Percentiles rank a stretch among this genome's conserved stretches.
phyloP scores from a whole-genome alignment of 305 asterid species.

The Solanum hybrid region DNA sequence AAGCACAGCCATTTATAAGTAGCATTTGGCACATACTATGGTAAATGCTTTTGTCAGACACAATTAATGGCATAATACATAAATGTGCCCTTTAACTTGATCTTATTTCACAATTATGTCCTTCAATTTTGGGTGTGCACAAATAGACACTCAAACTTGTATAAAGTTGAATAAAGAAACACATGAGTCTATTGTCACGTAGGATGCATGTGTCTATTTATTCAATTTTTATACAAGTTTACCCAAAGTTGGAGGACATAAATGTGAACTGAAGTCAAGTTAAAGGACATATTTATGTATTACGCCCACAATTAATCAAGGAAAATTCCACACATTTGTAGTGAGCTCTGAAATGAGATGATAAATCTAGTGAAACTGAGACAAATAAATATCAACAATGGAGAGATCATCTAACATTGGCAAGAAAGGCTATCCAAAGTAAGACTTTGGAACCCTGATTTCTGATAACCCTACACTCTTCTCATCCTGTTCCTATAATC shows the following conservation, averaged over 20 bases:
- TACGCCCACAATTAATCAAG: not conserved
- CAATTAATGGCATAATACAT: not conserved
- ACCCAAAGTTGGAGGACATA: not conserved
- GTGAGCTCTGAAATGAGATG: not conserved
- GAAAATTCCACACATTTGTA: not conserved
- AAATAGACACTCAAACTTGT: not conserved
- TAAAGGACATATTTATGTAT: not conserved
- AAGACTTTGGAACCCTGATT: not conserved
- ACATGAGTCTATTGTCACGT: no score
- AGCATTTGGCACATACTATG: not conserved
- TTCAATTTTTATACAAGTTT: not conserved
- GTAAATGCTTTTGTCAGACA: not conserved
- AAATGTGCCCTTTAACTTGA: rapidly evolving
- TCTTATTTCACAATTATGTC: rapidly evolving
- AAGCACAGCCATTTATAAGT: not conserved
- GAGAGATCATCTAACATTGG: not conserved
- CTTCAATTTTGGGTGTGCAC: not conserved
- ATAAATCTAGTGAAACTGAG: not conserved
- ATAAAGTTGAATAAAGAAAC: no score
- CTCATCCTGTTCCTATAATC: slow-evolving; percentile 25
- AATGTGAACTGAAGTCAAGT: no score
- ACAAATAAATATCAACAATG: not conserved
- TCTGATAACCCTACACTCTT: not conserved
- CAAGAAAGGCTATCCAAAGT: not conserved
- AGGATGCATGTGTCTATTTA: not conserved